Evolutionary conservation across 2,329 filamentous ascomycete species (phyloP).

Genomic region (Alternaria dauci): DNA sequence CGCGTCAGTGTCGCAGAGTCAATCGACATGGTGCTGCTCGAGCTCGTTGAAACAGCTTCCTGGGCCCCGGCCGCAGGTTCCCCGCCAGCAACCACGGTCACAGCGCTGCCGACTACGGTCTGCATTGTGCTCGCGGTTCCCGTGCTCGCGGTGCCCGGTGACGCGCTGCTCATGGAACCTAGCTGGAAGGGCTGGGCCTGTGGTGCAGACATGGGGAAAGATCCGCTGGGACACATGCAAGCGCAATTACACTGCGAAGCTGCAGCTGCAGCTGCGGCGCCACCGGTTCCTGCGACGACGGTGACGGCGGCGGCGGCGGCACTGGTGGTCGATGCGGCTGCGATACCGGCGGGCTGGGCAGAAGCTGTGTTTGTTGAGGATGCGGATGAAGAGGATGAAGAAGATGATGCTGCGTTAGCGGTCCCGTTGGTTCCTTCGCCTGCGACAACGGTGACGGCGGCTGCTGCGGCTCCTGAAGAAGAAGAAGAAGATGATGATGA

Average conservation of each 20-base stretch:
- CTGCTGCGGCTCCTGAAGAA: neutral
- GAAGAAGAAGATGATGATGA: slow-evolving; percentile 13
- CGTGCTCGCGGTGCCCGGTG: slow-evolving; percentile 23
- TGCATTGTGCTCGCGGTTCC: slow-evolving; percentile 30
- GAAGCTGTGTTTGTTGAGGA: slow-evolving; percentile 22
- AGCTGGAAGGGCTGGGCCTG: slow-evolving; percentile 41
- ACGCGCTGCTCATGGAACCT: slow-evolving; percentile 22
- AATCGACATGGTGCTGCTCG: slow-evolving; percentile 20
- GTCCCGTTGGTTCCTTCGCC: slow-evolving; percentile 18
- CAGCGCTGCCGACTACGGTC: slow-evolving; percentile 31
- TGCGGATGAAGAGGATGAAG: slow-evolving; percentile 15
- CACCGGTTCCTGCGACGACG: slow-evolving; percentile 30
- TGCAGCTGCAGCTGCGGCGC: slow-evolving; percentile 15
- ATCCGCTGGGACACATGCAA: slow-evolving; percentile 41
- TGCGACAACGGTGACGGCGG: slow-evolving; percentile 27
- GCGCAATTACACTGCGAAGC: slow-evolving; percentile 39
- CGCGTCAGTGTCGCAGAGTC: slow-evolving; percentile 36
- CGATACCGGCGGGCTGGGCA: slow-evolving; percentile 16
- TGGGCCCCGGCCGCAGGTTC: slow-evolving; percentile 19
- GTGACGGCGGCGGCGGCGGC: slow-evolving; percentile 26
- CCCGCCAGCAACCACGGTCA: slow-evolving; percentile 35
- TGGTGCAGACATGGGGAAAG: slow-evolving; percentile 44
- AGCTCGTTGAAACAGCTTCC: slow-evolving; percentile 21
- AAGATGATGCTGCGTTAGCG: slow-evolving; percentile 26
- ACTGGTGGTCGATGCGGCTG: slow-evolving; percentile 21